phyloP scores from a whole-genome alignment of 2,329 filamentous ascomycete genomes.

The Penicillium sp. region DNA sequence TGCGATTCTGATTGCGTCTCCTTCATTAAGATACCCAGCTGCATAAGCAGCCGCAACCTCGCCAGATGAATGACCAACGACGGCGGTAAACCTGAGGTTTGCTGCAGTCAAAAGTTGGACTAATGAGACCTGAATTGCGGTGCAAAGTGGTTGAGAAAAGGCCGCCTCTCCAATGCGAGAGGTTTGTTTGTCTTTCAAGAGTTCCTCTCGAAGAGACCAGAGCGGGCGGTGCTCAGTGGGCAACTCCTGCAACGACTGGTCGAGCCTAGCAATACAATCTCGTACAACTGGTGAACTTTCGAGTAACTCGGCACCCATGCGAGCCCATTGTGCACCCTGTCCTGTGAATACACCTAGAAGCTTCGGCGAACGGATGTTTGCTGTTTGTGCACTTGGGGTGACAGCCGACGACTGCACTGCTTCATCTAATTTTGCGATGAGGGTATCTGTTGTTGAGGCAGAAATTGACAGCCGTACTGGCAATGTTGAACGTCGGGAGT shows the following conservation, averaged over 20 bases:
- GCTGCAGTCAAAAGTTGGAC: constrained; percentile 30
- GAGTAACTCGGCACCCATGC: constrained; percentile 28
- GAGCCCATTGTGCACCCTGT: constrained; percentile 35
- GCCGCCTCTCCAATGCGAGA: constrained; percentile 23
- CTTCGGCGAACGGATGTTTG: constrained; percentile 9
- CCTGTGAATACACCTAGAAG: constrained; percentile 32
- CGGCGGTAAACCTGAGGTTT: constrained; percentile 37
- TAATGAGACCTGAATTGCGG: constrained; percentile 30
- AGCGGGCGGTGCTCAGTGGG: constrained; percentile 23
- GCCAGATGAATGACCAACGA: constrained; percentile 54
- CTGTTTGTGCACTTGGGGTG: constrained; percentile 4
- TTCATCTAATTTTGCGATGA: constrained; percentile 13
- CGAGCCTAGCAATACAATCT: constrained; percentile 17
- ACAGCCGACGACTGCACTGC: constrained; percentile 4
- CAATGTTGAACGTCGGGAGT: constrained; percentile 22
- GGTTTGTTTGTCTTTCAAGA: constrained; percentile 9
- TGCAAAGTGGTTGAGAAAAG: constrained; percentile 28
- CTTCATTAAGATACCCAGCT: constrained; percentile 44
- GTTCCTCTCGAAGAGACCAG: constrained; percentile 23
- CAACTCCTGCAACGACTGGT: constrained; percentile 19
- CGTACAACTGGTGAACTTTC: constrained; percentile 5
- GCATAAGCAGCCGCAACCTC: constrained; percentile 56
- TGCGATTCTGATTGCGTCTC: constrained; percentile 48
- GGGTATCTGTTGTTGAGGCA: constrained; percentile 11
- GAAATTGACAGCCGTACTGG: constrained; percentile 16